Base-by-base conservation (phyloP, 345 rosid species). In the Pelargonium nanum region DNA sequence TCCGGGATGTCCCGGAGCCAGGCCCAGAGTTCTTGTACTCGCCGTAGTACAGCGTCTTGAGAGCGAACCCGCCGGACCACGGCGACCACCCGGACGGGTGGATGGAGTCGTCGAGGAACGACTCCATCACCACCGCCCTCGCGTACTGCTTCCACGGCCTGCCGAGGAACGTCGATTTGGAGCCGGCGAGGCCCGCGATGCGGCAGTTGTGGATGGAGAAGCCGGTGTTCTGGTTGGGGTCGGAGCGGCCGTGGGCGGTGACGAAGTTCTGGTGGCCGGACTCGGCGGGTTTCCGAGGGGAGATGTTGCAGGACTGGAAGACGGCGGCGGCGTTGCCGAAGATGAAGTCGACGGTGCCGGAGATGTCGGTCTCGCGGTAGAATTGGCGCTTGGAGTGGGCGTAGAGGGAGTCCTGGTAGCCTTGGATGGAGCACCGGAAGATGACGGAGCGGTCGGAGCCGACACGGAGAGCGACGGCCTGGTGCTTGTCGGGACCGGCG, bases 101-200 rank as follows among this genome's bases (percentile, higher is more conserved):
- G 52, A 55, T 55, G 12, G 48, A 21, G 20, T 19, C 30, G n/a
- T 24, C 53, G 24, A 55, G 9, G 66, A 32, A 21, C 21, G 59
- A 53, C 22, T 63, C 25, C 66, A 63, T 63, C 26, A 63, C 21
- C 0, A 63, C 59, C 0, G 50, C 32, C 30, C 59, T 22, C 15
- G 66, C 55, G 8, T 63, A 63, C 66, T 34, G 25, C 50, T 55
- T 63, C 66, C 66, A 63, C 0, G 66, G 66, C 28, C 59, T 21
- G 19, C 66, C 59, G 13, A 55, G 66, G 51, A 25, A 55, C 4
- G 66, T 63, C 26, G n/a, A n/a, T n/a, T n/a, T 2, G 24, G 15
- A 22, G 28, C 48, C 57, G n/a, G 52, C 9, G 58, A 15, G 22
- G 52, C 66, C 19, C n/a, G 22, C 59, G 22, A 63, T 55, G 4